These are phyloP conservation scores for Helicocarpus griseus DNA, from an alignment of 2,329 filamentous ascomycete species.

Conservation along the genomic window DNA sequence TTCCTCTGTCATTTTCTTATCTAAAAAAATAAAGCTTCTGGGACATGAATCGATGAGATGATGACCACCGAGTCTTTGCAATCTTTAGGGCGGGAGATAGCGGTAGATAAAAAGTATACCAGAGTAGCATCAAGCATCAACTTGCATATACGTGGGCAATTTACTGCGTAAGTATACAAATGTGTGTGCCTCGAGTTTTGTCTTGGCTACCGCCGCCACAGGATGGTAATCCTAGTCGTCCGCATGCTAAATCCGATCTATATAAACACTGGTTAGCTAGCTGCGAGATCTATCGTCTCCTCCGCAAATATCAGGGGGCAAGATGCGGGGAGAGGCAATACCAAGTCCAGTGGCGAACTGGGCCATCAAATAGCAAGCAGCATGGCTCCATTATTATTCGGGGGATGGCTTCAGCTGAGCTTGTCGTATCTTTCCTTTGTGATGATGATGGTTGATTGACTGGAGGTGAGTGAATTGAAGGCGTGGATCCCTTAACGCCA, in stretches of 20 bases:
- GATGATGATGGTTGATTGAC: too few relatives aligned
- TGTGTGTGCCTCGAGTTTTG: neutral
- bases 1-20: neutral
- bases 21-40: neutral
- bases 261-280: too few relatives aligned
- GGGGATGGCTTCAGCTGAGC: neutral
- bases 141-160: neutral
- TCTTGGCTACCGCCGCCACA: too few relatives aligned
- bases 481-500: too few relatives aligned
- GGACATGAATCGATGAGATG: conserved; percentile 5
- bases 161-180: neutral
- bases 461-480: too few relatives aligned
- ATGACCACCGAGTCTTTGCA: conserved; percentile 1
- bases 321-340: neutral
- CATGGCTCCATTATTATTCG: neutral
- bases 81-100: conserved; percentile 1
- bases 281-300: too few relatives aligned
- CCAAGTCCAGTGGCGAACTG: neutral
- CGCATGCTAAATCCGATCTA: too few relatives aligned
- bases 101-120: conserved; percentile 2
- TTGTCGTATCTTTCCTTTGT: neutral
- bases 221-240: too few relatives aligned
- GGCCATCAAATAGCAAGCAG: neutral
- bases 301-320: neutral
- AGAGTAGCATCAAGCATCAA: neutral